Conservation (phyloP, 2,329 filamentous ascomycete genomes). For the Apiospora arundinis region DNA sequence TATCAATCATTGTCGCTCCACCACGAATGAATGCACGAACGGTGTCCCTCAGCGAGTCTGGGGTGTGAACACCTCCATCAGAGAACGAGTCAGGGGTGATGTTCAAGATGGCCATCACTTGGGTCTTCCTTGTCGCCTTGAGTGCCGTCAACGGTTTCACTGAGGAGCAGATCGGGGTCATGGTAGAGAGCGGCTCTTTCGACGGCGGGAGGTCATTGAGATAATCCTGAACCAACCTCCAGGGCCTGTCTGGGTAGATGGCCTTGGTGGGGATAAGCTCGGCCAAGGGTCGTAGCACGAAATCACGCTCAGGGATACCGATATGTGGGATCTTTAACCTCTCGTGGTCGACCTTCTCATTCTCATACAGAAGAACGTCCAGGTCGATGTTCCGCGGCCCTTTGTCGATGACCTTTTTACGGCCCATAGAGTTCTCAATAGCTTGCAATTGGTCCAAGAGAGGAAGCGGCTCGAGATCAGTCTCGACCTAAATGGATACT, state of each 20-base stretch:
- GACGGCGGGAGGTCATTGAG: constrained; percentile 63
- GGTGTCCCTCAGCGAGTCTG: constrained; percentile 61
- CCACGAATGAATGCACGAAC: constrained; percentile 66
- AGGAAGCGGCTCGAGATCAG: constrained; percentile 73
- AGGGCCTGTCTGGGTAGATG: constrained; percentile 59
- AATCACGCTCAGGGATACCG: constrained; percentile 88
- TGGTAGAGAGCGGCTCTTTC: constrained; percentile 59
- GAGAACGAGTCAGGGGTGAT: constrained; percentile 97
- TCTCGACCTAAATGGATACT: constrained; percentile 70
- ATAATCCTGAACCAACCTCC: constrained; percentile 66
- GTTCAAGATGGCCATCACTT: constrained; percentile 94
- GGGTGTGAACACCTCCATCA: constrained; percentile 74
- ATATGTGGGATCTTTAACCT: constrained; percentile 85
- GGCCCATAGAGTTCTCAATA: constrained; percentile 81
- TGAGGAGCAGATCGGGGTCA: constrained; percentile 60
- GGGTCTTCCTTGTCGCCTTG: constrained; percentile 66
- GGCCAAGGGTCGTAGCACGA: constrained; percentile 86
- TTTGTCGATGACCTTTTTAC: constrained; percentile 87
- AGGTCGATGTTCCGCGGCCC: constrained; percentile 94
- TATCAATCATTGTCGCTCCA: constrained; percentile 85
- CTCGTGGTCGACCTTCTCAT: constrained; percentile 68
- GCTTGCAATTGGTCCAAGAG: constrained; percentile 82
- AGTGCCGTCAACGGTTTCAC: constrained; percentile 65
- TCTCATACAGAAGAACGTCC: constrained; percentile 85
- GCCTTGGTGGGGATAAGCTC: constrained; percentile 69